phyloP scores from a whole-genome alignment of 371 early-diverging fungal genomes.

The Gilbertella persicaria region DNA sequence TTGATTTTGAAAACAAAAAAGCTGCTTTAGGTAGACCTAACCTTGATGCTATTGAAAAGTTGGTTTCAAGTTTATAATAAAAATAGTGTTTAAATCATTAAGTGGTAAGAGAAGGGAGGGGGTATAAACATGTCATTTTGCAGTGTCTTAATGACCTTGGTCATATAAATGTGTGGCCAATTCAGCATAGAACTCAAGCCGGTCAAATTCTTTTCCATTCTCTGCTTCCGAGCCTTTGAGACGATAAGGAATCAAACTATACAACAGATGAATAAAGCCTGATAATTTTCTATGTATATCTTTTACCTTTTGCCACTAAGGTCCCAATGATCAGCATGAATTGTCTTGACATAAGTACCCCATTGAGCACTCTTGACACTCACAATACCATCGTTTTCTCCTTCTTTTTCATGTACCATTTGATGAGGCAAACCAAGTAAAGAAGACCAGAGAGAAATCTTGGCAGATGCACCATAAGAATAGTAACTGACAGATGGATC shows the following conservation, averaged over 20 bases:
- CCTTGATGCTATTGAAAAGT: no score
- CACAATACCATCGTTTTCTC: conserved; percentile 92
- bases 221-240: conserved; percentile 11
- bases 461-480: conserved; percentile 72
- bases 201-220: conserved; percentile 58
- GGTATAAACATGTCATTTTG: not conserved
- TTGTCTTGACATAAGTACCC: conserved; percentile 84
- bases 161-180: conserved; percentile 69
- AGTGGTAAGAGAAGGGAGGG: not conserved
- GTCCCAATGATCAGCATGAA: conserved; percentile 88
- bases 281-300: conserved; percentile 1
- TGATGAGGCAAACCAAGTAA: conserved; percentile 64
- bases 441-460: conserved; percentile 45
- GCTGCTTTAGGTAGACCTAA: no score
- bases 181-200: conserved; percentile 76
- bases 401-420: conserved; percentile 40
- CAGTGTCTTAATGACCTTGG: conserved; percentile 39
- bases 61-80: no score
- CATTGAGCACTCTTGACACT: conserved; percentile 77
- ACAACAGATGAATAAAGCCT: not conserved
- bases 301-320: conserved; percentile 46
- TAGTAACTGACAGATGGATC: conserved; percentile 72
- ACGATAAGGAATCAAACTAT: conserved; percentile 24
- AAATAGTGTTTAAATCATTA: no score
- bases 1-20: no score